Base-by-base conservation (phyloP, 192 early-diverging fungal species). In the Coemansia sp. region DNA sequence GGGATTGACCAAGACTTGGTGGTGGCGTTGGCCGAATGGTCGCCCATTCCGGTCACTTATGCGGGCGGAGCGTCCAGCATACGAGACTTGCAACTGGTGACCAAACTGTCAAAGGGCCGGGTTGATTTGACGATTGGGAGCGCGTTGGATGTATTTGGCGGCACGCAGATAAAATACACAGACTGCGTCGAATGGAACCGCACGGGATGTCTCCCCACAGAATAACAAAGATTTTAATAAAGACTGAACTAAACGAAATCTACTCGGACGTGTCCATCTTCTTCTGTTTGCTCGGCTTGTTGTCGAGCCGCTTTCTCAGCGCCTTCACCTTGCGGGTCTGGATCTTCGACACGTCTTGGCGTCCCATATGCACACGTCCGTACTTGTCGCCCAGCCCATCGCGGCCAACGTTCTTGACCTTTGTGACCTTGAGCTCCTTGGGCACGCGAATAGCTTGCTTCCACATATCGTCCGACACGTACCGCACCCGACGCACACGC, bases 251-350 rank as follows among this genome's bases (percentile, higher is more conserved):
- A 26, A 26, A 26, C 25, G 4, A 34, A 34, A 34, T 34, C 31
- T 17, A 49, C 47, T 17, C 18, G 47, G 51, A 10, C 25, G 12
- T 38, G 37, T 60, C 68, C 17, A 62, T 68, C 51, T 65, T 68
- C 51, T 65, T 65, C 60, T 70, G 70, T 24, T 21, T 66, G 56
- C 24, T 40, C 5, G 59, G 64, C 48, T 50, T 66, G 23, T 40
- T 61, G 38, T 79, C 76, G 28, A 79, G 67, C 20, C 60, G 63
- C 56, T 80, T 74, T 84, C 95, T 96, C 68, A 99, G 82, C 40
- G 92, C 97, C 86, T 98, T 97, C 90, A 99, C 93, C 85, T 99
- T 99, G 68, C 97, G 84, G 1, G 95, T 97, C 76, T 99, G 95
- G 79, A 99, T 83, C 84, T 93, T 92, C 58, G 82, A 67, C 49